Conservation (phyloP, 768 basidiomycete genomes). For the Russula sp. region DNA sequence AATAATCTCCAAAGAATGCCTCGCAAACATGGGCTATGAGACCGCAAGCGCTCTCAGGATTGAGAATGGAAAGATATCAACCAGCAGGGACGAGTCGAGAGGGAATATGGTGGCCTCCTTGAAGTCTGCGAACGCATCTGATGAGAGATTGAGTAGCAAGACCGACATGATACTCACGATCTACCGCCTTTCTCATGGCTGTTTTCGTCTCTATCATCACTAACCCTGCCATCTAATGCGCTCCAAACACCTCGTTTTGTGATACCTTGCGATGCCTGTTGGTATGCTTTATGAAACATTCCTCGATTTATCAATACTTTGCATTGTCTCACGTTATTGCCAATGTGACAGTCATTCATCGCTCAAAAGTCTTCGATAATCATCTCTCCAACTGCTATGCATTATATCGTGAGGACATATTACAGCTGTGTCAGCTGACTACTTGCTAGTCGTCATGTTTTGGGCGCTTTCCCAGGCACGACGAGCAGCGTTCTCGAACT, state of each 20-base stretch:
- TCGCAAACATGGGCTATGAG: constrained; percentile 87
- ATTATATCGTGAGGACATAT: background rate
- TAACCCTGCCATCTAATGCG: background rate
- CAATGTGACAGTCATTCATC: constrained; percentile 3
- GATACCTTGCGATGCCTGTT: constrained; percentile 20
- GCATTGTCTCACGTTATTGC: constrained; percentile 7
- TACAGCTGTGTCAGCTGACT: background rate
- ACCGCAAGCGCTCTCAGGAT: constrained; percentile 89
- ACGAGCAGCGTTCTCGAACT: constrained; percentile 53
- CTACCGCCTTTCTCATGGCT: constrained; percentile 7
- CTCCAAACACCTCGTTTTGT: constrained; percentile 16
- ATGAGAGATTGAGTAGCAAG: constrained; percentile 65
- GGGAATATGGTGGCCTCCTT: constrained; percentile 64
- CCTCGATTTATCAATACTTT: constrained; percentile 10
- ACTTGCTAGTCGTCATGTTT: background rate
- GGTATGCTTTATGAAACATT: constrained; percentile 6
- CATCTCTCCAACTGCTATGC: background rate
- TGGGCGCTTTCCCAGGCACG: constrained; percentile 24
- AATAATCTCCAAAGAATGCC: constrained; percentile 59
- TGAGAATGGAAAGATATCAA: constrained; percentile 57
- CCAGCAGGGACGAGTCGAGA: constrained; percentile 63
- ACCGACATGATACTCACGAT: constrained; percentile 28
- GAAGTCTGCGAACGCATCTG: constrained; percentile 79
- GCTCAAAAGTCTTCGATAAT: background rate
- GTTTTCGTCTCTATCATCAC: background rate